Conservation (phyloP, 2,329 filamentous ascomycete genomes). For the Epichloe baconii region DNA sequence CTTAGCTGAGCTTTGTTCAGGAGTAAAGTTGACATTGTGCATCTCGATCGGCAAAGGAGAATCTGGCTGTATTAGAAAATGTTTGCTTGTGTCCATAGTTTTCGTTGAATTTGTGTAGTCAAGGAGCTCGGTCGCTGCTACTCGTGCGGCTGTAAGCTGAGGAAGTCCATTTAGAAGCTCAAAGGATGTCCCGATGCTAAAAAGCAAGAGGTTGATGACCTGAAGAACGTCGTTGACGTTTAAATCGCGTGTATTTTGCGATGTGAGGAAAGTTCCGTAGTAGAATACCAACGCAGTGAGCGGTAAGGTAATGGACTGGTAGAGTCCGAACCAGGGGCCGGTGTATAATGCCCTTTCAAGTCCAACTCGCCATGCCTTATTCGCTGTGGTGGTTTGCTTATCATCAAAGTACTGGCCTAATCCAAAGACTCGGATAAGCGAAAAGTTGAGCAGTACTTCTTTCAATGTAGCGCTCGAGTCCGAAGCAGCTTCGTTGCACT, state of each 20-base stretch:
- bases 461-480: slow-evolving; percentile 43
- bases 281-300: slow-evolving; percentile 72
- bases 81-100: neutral
- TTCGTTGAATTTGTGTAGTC: slow-evolving; percentile 40
- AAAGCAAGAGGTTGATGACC: slow-evolving; percentile 72
- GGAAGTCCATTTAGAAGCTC: slow-evolving; percentile 63
- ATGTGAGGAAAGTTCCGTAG: slow-evolving; percentile 58
- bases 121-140: slow-evolving; percentile 61
- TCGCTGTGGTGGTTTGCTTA: slow-evolving; percentile 44
- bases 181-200: slow-evolving; percentile 63
- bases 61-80: slow-evolving; percentile 22
- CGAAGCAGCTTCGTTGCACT: slow-evolving; percentile 50
- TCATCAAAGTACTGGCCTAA: slow-evolving; percentile 57
- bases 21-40: slow-evolving; percentile 43
- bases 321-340: slow-evolving; percentile 64
- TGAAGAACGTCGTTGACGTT: slow-evolving; percentile 50
- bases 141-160: slow-evolving; percentile 62
- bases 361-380: slow-evolving; percentile 45
- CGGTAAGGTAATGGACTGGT: slow-evolving; percentile 58
- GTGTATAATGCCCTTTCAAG: slow-evolving; percentile 51
- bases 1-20: neutral
- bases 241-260: slow-evolving; percentile 27
- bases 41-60: slow-evolving; percentile 33
- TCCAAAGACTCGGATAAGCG: slow-evolving; percentile 61
- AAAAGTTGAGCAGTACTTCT: slow-evolving; percentile 68